Evolutionary conservation across 2,329 filamentous ascomycete species (phyloP), one percentile per base, ranked within the genome.

Genomic region (Pseudophaeomoniella oleicola): DNA sequence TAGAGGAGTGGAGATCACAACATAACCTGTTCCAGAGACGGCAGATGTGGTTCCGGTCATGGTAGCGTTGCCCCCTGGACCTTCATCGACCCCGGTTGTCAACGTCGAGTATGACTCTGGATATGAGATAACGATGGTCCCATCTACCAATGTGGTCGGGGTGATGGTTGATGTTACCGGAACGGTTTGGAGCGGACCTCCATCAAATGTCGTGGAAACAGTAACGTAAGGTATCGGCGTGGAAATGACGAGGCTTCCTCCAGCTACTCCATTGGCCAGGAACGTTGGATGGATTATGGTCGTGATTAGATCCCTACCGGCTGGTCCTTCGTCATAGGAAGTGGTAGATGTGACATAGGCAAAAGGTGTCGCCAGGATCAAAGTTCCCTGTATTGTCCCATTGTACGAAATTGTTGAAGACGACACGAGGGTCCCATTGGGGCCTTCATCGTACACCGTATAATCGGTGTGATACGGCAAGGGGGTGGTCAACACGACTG

Each of bases 261-360:
- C 13, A 16, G n/a, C 14, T 9, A 18, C 18, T 10, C 33, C 33
- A 35, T 35, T 35, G 9, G 33, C 11, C 18, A 16, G 16, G 14
- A 19, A 12, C 16, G 33, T 35, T 15, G 22, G 22, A 6, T n/a
- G 22, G 22, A 27, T 27, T 9, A 27, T 6, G n/a, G 22, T 27
- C 22, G 22, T 27, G n/a, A 27, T 35, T 15, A 19, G 12, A 15
- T 15, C 13, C 5, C 5, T 19, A 12, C 33, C 33, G 9, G 10
- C 12, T 10, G 33, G 33, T 12, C 33, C 33, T 16, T 15, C 33
- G 14, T 35, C 33, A 19, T 35, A 35, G n/a, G 13, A 14, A 16
- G 18, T 18, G n/a, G 18, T n/a, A 15, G 33, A 35, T 16, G 33
- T 35, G 12, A 35, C 33, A 27, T 35, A 35, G 12, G n/a, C 12